phyloP scores from a whole-genome alignment of 2,329 filamentous ascomycete species.

The Cyphellophora attinorum region DNA sequence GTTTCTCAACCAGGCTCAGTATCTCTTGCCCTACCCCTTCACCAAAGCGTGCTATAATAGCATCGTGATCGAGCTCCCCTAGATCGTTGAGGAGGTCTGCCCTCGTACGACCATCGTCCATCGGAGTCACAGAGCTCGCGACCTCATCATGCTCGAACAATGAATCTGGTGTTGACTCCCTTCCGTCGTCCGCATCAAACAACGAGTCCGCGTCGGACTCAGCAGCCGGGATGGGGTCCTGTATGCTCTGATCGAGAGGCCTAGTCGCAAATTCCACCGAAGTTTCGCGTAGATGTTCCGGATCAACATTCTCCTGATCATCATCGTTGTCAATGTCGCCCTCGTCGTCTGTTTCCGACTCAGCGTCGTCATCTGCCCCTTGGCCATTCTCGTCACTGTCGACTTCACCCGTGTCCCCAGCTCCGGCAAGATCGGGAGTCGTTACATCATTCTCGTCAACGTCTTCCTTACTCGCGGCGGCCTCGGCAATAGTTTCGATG shows the following conservation, averaged over 20 bases:
- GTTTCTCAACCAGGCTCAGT: conserved; percentile 10
- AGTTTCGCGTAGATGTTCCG: not conserved
- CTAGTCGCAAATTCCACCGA: no score
- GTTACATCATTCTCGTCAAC: no score
- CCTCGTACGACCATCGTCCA: not conserved
- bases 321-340: conserved; percentile 8
- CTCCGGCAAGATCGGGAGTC: conserved; percentile 5
- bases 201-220: conserved; percentile 10
- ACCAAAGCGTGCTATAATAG: conserved; percentile 11
- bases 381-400: not conserved
- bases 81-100: not conserved
- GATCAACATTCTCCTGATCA: not conserved
- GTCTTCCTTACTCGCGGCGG: no score
- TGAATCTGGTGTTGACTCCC: conserved; percentile 15
- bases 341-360: conserved; percentile 2
- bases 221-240: no score
- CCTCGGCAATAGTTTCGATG: conserved; percentile 18
- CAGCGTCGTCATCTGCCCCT: not conserved
- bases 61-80: conserved; percentile 2
- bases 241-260: no score
- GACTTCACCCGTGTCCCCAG: not conserved
- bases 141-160: conserved; percentile 7
- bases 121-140: not conserved
- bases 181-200: conserved; percentile 4
- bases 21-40: conserved; percentile 12